phyloP scores from a whole-genome alignment of 352 stramenopile genomes.

The Phytophthora sp. region DNA sequence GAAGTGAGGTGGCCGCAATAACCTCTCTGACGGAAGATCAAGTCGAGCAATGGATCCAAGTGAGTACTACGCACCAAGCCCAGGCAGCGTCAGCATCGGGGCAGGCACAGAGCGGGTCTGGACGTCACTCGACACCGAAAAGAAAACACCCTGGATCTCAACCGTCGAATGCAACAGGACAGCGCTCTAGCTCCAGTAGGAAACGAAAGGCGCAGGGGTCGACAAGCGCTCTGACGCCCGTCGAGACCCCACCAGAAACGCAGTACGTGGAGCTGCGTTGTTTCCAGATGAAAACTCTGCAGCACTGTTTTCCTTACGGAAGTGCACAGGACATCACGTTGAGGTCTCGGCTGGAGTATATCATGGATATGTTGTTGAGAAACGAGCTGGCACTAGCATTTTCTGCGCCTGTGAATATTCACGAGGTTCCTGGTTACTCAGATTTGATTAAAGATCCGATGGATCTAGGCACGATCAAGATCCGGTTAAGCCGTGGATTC shows the following conservation, averaged over 20 bases:
- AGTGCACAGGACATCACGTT: constrained; percentile 57
- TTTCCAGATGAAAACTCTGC: constrained; percentile 51
- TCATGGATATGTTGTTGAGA: constrained; percentile 66
- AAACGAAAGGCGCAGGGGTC: constrained; percentile 46
- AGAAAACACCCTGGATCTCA: constrained; percentile 46
- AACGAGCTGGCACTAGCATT: constrained; percentile 77
- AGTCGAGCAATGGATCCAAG: constrained; percentile 74
- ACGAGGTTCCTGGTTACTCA: constrained; percentile 74
- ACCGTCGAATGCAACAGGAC: constrained; percentile 13
- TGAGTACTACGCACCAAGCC: constrained; percentile 21
- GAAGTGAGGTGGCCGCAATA: constrained; percentile 58
- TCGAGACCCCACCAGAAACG: constrained; percentile 11
- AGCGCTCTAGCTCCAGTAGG: constrained; percentile 43
- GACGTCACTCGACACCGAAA: constrained; percentile 59
- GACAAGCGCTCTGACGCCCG: constrained; percentile 7
- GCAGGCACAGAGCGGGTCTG: constrained; percentile 37
- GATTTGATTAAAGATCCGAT: constrained; percentile 85
- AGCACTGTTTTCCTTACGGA: constrained; percentile 31
- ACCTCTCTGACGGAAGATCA: constrained; percentile 64
- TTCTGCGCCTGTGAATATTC: constrained; percentile 64
- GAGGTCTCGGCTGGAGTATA: constrained; percentile 56
- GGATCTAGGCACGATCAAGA: constrained; percentile 92
- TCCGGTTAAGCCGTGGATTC: constrained; percentile 67
- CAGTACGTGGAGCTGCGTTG: constrained; percentile 62
- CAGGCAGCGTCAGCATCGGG: constrained; percentile 19